Percentiles rank a stretch among this genome's conserved stretches.
These are phyloP conservation scores for Naganishia cerealis DNA, from an alignment of 1,284 basidiomycete genomes.

Conservation along the genomic window DNA sequence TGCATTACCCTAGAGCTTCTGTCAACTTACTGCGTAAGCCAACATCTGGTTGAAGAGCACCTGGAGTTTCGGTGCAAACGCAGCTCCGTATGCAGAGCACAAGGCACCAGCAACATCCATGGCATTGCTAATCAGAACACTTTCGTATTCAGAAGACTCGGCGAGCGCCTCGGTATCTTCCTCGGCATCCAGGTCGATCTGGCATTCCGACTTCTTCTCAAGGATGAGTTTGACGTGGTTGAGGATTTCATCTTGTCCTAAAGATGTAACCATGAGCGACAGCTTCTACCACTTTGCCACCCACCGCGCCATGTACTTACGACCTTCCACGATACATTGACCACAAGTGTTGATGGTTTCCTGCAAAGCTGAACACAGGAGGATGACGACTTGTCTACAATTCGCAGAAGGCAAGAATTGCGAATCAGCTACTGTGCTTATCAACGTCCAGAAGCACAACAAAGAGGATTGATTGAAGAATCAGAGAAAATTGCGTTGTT, in stretches of 20 bases:
- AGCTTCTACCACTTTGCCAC: neutral
- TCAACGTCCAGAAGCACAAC: constrained; percentile 16
- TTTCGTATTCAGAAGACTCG: constrained; percentile 91
- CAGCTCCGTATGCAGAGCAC: constrained; percentile 77
- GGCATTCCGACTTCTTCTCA: constrained; percentile 89
- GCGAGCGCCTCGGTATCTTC: constrained; percentile 61
- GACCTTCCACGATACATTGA: constrained; percentile 72
- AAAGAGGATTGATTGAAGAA: constrained; percentile 27
- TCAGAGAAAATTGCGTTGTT: constrained; percentile 47
- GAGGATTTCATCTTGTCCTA: constrained; percentile 33
- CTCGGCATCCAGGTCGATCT: constrained; percentile 93
- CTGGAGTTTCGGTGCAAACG: constrained; percentile 65
- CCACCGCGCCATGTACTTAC: constrained; percentile 43
- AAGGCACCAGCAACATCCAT: constrained; percentile 91
- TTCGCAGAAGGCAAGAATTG: constrained; percentile 30
- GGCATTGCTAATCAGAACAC: constrained; percentile 88
- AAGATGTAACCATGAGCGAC: neutral
- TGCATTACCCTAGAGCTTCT: neutral
- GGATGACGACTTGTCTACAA: constrained; percentile 77
- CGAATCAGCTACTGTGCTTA: neutral
- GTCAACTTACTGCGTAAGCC: constrained; percentile 19
- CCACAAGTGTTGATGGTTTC: constrained; percentile 90
- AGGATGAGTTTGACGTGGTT: constrained; percentile 81
- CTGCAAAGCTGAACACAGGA: constrained; percentile 80
- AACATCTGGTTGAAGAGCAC: constrained; percentile 27